Conservation (phyloP, 768 basidiomycete genomes). For the Candolleomyces efflorescens region DNA sequence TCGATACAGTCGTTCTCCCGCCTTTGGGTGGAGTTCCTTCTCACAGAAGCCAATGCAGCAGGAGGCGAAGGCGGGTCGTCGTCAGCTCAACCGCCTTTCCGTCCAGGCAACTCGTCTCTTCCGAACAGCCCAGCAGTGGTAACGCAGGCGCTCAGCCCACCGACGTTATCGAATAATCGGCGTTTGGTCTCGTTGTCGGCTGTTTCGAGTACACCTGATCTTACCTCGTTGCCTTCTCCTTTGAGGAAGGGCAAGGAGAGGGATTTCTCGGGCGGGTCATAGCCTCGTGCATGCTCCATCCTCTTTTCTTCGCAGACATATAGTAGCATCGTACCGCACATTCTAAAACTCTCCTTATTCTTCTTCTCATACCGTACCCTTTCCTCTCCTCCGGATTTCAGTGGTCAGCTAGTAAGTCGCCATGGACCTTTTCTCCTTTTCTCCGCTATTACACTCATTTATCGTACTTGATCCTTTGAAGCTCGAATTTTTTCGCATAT, state of each 20-base stretch:
- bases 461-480: too few species aligned
- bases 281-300: background rate
- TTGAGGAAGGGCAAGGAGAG: constrained; percentile 27
- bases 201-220: constrained; percentile 33
- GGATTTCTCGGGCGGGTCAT: constrained; percentile 8
- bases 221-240: constrained; percentile 16
- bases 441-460: too few species aligned
- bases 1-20: constrained; percentile 84
- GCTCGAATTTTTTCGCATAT: too few species aligned
- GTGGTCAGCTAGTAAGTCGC: too few species aligned
- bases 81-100: constrained; percentile 15
- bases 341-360: too few species aligned
- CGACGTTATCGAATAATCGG: constrained; percentile 13
- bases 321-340: too few species aligned
- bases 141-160: constrained; percentile 13
- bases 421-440: too few species aligned
- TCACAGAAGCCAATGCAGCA: constrained; percentile 84
- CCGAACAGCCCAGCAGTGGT: constrained; percentile 27
- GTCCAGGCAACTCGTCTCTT: constrained; percentile 27
- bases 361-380: too few species aligned
- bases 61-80: constrained; percentile 28
- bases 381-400: too few species aligned
- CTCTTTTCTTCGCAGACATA: too few species aligned
- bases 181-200: constrained; percentile 25
- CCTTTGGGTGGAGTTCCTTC: constrained; percentile 95